Base-by-base conservation (phyloP, 345 rosid genomes). In the Raphanus sativus region DNA sequence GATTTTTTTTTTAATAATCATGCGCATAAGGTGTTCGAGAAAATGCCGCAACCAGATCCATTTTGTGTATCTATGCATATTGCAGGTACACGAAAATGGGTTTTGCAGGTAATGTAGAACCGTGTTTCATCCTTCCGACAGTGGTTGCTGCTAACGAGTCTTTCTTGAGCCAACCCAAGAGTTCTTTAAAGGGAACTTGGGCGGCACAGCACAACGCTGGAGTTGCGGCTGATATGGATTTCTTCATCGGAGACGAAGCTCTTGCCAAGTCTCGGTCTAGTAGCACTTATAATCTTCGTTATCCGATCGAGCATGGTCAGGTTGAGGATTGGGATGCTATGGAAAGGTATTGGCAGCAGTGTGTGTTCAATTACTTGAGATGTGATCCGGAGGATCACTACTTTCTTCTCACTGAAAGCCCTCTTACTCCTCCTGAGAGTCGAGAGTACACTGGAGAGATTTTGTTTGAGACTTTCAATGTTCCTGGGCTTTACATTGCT, bases 321-420 rank as follows among this genome's bases (percentile, higher is more conserved):
- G 96, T 95, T 48, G 89, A 89, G 68, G 92, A 95, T 75, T 95
- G 99, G 99, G 99, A 95, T 65, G 93, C 97, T 50, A 91, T 92
- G 98, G 98, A 92, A 75, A 85, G 98, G 86, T 95, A 90, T 73
- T 95, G 99, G 99, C 98, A 95, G 84, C 97, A 95, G 73, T 91
- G 96, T 83, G 84, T 92, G 26, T 95, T 95, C 73, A 92, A 88
- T 62, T 92, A 95, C 67, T 74, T 91, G 86, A 88, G 99, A 66
- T 94, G 97, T 73, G 98, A 95, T 85, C 98, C 99, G 0, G 99
- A 95, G 84, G 99, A 95, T 87, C 99, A 95, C 82, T 95, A 87
- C 83, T 95, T 95, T 81, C 83, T 95, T 75, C 84, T 95, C 83
- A 95, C 98, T 0, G 98, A 95, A 84, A 89, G 99, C 79, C 99